Percentiles rank a stretch among this genome's conserved stretches.
Evolutionary conservation across 2,329 filamentous ascomycete species (phyloP).

Genomic region (Curvularia sp.): DNA sequence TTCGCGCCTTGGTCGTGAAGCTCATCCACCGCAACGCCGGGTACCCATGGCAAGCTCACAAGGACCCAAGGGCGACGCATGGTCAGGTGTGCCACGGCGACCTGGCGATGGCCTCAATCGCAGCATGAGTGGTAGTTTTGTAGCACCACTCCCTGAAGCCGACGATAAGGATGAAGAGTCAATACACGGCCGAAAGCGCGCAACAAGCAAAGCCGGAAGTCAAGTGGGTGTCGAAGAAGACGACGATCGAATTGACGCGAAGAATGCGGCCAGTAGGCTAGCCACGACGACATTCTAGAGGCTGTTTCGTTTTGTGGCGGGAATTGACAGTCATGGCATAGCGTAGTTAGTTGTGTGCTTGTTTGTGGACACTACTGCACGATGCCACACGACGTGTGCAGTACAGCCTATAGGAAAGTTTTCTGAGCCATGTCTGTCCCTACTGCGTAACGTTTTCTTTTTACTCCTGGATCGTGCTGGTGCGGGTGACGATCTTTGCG

Average conservation of each 20-base stretch:
- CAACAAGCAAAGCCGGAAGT: constrained; percentile 58
- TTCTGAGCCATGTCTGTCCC: not conserved
- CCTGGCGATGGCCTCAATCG: constrained; percentile 75
- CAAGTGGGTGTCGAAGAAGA: constrained; percentile 78
- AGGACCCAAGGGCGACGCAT: constrained; percentile 96
- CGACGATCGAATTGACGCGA: constrained; percentile 91
- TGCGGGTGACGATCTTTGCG: not conserved
- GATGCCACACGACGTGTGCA: constrained; percentile 16
- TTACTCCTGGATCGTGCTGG: not conserved
- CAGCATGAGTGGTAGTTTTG: constrained; percentile 76
- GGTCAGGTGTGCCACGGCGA: constrained; percentile 90
- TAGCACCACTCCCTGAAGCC: constrained; percentile 65
- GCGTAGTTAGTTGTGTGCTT: constrained; percentile 9
- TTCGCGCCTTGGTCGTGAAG: constrained; percentile 85
- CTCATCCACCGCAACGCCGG: constrained; percentile 77
- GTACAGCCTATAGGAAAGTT: constrained; percentile 10
- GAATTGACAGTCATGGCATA: constrained; percentile 9
- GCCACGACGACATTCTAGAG: constrained; percentile 88
- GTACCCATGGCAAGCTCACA: constrained; percentile 84
- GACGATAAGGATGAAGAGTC: constrained; percentile 61
- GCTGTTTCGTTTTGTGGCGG: constrained; percentile 17
- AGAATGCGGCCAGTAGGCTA: constrained; percentile 91
- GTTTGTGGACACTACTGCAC: constrained; percentile 5
- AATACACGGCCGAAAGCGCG: constrained; percentile 59
- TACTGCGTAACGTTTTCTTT: not conserved